A percentile compares a stretch with the other conserved stretches of the same genome.
These are phyloP conservation scores for Byssochlamys sp. DNA, from an alignment of 2,329 filamentous ascomycete species.

Conservation along the genomic window DNA sequence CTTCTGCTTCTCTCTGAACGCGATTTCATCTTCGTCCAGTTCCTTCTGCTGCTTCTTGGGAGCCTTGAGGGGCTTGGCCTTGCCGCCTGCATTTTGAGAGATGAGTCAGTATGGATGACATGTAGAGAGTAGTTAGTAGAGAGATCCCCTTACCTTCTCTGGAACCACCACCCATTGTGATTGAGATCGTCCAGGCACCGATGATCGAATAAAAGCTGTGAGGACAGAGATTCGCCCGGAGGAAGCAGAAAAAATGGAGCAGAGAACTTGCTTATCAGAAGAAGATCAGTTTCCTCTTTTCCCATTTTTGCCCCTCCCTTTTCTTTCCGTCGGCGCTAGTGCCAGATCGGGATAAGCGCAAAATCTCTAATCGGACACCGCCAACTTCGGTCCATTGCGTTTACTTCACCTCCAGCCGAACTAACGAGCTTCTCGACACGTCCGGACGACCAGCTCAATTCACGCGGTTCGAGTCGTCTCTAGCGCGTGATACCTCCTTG, in stretches of 20 bases:
- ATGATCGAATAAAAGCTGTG: background rate
- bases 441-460: background rate
- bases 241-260: slow-evolving; percentile 9
- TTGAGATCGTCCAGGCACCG: background rate
- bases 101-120: too few species aligned
- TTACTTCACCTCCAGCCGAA: background rate
- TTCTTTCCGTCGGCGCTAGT: background rate
- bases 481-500: background rate
- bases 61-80: slow-evolving; percentile 76
- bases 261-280: slow-evolving; percentile 14
- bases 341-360: slow-evolving; percentile 8
- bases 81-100: slow-evolving; percentile 52
- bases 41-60: slow-evolving; percentile 78
- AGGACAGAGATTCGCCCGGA: slow-evolving; percentile 7
- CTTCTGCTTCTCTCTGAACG: slow-evolving; percentile 72
- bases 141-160: slow-evolving; percentile 49
- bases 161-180: slow-evolving; percentile 54
- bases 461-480: background rate
- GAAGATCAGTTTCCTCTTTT: slow-evolving; percentile 12
- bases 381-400: background rate
- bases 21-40: slow-evolving; percentile 75
- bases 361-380: slow-evolving; percentile 8
- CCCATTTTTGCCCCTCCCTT: slow-evolving; percentile 18
- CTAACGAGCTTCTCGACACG: background rate
- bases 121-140: background rate